phyloP scores from a whole-genome alignment of 148 eudicot species.

The Chenopodium berlandieri region DNA sequence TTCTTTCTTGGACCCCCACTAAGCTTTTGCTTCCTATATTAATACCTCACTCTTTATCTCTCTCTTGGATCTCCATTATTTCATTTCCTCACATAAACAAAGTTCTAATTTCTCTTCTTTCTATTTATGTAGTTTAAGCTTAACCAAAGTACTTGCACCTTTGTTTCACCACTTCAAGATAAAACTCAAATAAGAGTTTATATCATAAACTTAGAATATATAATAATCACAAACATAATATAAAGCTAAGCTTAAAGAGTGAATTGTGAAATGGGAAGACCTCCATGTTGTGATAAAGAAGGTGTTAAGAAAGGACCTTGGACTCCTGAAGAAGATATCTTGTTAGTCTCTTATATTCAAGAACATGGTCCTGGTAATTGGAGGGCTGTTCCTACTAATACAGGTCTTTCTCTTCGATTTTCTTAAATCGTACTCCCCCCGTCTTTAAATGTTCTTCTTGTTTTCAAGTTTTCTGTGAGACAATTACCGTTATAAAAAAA shows the following conservation, averaged over 20 bases:
- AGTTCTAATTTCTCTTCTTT: background rate
- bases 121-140: constrained; percentile 19
- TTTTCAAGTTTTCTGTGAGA: too few species aligned
- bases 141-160: background rate
- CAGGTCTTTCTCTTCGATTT: constrained; percentile 13
- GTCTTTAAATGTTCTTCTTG: too few species aligned
- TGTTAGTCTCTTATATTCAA: constrained; percentile 31
- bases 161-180: constrained; percentile 25
- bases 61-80: constrained; percentile 4
- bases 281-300: constrained; percentile 34
- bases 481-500: too few species aligned
- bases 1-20: constrained; percentile 10
- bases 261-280: constrained; percentile 50
- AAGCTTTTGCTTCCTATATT: constrained; percentile 12
- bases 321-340: constrained; percentile 39
- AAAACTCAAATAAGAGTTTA: background rate
- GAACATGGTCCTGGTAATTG: constrained; percentile 35
- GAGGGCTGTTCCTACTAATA: constrained; percentile 34
- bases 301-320: constrained; percentile 40
- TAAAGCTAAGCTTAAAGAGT: background rate
- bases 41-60: constrained; percentile 16
- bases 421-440: too few species aligned
- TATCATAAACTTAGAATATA: background rate
- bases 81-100: background rate
- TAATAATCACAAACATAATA: background rate